A percentile compares a stretch with the other conserved stretches of the same genome.
Evolutionary conservation across 306 rosid species (phyloP).

Genomic region (Carpinus fangiana): DNA sequence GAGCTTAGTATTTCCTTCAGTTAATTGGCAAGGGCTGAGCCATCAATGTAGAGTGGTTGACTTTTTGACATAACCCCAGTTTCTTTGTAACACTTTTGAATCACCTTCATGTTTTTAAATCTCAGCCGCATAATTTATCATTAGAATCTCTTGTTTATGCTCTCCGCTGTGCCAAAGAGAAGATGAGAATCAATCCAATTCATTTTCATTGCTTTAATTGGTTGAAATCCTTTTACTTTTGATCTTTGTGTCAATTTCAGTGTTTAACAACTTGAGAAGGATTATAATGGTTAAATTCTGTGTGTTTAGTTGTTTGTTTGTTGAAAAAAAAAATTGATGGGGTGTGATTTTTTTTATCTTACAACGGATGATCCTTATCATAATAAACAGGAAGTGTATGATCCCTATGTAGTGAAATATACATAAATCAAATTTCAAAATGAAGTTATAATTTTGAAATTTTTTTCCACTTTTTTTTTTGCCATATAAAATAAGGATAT

Average conservation of each 20-base stretch:
- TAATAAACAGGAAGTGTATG: not conserved
- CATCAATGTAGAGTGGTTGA: not conserved
- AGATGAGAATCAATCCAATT: not conserved
- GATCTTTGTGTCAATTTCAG: not conserved
- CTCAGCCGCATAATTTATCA: not conserved
- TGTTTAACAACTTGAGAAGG: not conserved
- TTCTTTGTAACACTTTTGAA: slow-evolving; percentile 2
- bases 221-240: not conserved
- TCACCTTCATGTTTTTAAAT: not conserved
- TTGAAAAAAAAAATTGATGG: not conserved
- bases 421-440: not conserved
- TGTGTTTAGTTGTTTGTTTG: not conserved
- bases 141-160: not conserved
- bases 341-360: not conserved
- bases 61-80: not conserved
- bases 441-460: not conserved
- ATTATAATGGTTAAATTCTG: not conserved
- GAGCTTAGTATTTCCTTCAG: not conserved
- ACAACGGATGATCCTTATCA: not conserved
- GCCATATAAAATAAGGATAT: not conserved
- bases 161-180: not conserved
- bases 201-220: not conserved
- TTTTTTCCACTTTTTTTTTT: not conserved
- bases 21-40: not conserved
- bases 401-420: not conserved